Evolutionary conservation across 2,329 filamentous ascomycete species (phyloP).

Genomic region (Kalmusia sp.): DNA sequence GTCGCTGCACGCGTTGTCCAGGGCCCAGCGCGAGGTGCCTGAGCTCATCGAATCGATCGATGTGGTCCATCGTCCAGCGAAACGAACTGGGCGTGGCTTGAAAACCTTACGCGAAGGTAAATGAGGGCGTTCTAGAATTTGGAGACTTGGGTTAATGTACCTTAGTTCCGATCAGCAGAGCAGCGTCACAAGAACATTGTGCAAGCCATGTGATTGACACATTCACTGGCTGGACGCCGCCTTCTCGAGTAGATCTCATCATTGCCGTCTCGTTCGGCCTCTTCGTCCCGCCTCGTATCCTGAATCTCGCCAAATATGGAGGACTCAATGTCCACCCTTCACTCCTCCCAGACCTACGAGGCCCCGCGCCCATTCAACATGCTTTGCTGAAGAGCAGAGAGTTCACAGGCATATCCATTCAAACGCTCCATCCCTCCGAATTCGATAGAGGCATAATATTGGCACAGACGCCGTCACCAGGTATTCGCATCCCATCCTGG

Average conservation of each 20-base stretch:
- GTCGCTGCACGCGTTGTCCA: constrained; percentile 73
- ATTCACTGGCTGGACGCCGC: constrained; percentile 76
- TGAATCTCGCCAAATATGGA: constrained; percentile 75
- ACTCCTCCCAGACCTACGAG: constrained; percentile 83
- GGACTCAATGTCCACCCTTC: constrained; percentile 95
- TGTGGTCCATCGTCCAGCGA: constrained; percentile 82
- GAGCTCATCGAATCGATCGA: constrained; percentile 71
- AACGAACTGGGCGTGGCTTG: constrained; percentile 76
- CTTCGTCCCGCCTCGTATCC: constrained; percentile 79
- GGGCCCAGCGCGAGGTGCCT: constrained; percentile 57
- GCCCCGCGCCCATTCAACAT: constrained; percentile 85
- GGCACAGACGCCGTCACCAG: constrained; percentile 66
- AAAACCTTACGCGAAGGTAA: constrained; percentile 72
- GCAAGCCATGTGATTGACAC: constrained; percentile 79
- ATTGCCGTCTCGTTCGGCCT: constrained; percentile 94
- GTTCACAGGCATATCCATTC: constrained; percentile 79
- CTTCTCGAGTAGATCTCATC: constrained; percentile 69
- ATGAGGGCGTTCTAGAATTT: too few species aligned
- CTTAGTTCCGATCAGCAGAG: constrained; percentile 77
- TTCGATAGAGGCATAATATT: constrained; percentile 85
- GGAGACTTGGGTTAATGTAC: too few species aligned
- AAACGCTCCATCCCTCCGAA: constrained; percentile 77
- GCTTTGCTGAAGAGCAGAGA: constrained; percentile 70
- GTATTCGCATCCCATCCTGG: constrained; percentile 59
- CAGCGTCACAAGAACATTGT: constrained; percentile 66